Conservation (phyloP, 1,284 basidiomycete genomes). For the Takashimella tepidaria region DNA sequence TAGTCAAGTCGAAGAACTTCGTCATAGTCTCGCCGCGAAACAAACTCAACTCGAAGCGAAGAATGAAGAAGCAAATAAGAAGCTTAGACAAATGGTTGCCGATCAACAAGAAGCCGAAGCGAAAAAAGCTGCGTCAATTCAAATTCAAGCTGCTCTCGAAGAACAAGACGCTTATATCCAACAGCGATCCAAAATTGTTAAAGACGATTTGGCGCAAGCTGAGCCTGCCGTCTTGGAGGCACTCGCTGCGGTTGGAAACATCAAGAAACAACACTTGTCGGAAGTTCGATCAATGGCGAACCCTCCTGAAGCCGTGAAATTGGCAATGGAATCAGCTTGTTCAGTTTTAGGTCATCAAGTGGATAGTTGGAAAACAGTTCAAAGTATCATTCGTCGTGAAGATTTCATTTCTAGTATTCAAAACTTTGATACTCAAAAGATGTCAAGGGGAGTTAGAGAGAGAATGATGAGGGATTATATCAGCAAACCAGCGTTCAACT, state of each 20-base stretch:
- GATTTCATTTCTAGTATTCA: conserved; percentile 97
- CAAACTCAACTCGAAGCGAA: conserved; percentile 88
- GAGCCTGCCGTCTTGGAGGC: conserved; percentile 96
- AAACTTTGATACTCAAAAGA: conserved; percentile 91
- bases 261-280: conserved; percentile 93
- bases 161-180: conserved; percentile 87
- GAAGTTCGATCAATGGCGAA: conserved; percentile 99
- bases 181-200: conserved; percentile 80
- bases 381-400: conserved; percentile 92
- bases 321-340: conserved; percentile 99
- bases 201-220: conserved; percentile 93
- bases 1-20: conserved; percentile 89
- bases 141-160: conserved; percentile 89
- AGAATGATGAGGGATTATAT: conserved; percentile 92
- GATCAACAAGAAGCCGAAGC: conserved; percentile 98
- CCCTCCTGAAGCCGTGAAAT: conserved; percentile 94
- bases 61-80: conserved; percentile 91
- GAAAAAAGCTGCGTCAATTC: conserved; percentile 92
- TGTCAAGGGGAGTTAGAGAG: conserved; percentile 86
- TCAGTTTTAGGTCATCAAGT: conserved; percentile 97
- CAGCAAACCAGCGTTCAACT: conserved; percentile 86
- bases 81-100: conserved; percentile 94
- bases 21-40: conserved; percentile 92
- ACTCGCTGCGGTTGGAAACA: conserved; percentile 90
- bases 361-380: conserved; percentile 86